Percentiles rank a stretch among this genome's conserved stretches.
Conservation (phyloP, 2,329 filamentous ascomycete genomes). For the Trichoderma atroviride region DNA sequence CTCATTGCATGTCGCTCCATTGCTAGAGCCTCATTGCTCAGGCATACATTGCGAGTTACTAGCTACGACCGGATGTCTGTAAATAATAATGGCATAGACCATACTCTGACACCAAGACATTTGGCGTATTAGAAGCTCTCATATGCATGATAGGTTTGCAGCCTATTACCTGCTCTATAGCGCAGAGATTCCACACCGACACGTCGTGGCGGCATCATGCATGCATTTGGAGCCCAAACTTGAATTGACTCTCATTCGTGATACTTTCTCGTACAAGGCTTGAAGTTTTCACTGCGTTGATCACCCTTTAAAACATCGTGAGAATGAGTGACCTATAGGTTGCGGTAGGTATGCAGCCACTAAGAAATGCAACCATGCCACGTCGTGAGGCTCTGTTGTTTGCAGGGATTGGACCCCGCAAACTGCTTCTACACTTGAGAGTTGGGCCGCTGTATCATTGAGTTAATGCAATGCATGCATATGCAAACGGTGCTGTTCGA, state of each 20-base stretch:
- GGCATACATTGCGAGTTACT: background rate
- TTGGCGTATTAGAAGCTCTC: background rate
- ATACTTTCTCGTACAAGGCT: background rate
- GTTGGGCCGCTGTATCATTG: background rate
- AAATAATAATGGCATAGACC: background rate
- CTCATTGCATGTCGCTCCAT: background rate
- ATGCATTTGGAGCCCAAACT: background rate
- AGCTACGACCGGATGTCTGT: background rate
- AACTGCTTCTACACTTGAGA: background rate
- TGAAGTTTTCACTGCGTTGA: background rate
- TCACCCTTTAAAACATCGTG: background rate
- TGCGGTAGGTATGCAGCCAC: background rate
- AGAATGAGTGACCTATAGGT: background rate
- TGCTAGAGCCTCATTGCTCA: background rate
- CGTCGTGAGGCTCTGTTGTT: background rate
- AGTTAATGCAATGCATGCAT: background rate
- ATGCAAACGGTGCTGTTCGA: background rate
- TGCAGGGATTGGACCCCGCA: background rate
- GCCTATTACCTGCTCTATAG: background rate
- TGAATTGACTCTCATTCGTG: background rate
- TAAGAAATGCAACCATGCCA: background rate
- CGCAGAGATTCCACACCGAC: background rate
- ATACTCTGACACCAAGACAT: background rate
- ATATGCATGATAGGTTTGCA: background rate
- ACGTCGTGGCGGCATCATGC: background rate